Evolutionary conservation across 257 asterid genomes (phyloP).

Genomic region (Ophiorrhiza pumila): DNA sequence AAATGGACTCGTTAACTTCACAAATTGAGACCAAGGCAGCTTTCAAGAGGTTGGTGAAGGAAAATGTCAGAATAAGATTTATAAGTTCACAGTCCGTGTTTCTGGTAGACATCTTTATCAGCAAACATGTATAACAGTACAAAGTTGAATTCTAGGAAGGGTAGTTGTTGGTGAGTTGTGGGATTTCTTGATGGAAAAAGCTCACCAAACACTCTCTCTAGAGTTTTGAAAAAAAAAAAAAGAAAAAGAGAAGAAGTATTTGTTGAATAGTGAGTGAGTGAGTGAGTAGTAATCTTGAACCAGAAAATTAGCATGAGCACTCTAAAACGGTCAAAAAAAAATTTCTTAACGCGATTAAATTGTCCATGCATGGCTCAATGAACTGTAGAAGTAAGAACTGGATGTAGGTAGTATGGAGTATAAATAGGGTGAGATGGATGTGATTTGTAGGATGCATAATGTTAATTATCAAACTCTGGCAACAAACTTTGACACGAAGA

Average conservation of each 20-base stretch:
- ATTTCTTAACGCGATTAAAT: too few species aligned
- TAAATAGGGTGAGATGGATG: too few species aligned
- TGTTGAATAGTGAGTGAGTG: background rate
- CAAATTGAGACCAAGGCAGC: constrained; percentile 47
- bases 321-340: background rate
- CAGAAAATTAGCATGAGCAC: too few species aligned
- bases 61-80: constrained; percentile 53
- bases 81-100: constrained; percentile 14
- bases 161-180: background rate
- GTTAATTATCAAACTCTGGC: too few species aligned
- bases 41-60: constrained; percentile 61
- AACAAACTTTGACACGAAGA: too few species aligned
- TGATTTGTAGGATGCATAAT: too few species aligned
- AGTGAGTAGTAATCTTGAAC: background rate
- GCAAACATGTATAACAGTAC: background rate
- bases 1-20: background rate
- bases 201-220: background rate
- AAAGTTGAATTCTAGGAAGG: background rate
- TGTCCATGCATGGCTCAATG: too few species aligned
- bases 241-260: background rate
- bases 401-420: too few species aligned
- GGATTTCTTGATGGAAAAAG: background rate
- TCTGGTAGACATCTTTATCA: constrained; percentile 57
- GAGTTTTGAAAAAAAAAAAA: too few species aligned
- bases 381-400: too few species aligned